A percentile compares a stretch with the other conserved stretches of the same genome.
Conservation (phyloP, 129 eudicot genomes). For the Ambrosia trifida region DNA sequence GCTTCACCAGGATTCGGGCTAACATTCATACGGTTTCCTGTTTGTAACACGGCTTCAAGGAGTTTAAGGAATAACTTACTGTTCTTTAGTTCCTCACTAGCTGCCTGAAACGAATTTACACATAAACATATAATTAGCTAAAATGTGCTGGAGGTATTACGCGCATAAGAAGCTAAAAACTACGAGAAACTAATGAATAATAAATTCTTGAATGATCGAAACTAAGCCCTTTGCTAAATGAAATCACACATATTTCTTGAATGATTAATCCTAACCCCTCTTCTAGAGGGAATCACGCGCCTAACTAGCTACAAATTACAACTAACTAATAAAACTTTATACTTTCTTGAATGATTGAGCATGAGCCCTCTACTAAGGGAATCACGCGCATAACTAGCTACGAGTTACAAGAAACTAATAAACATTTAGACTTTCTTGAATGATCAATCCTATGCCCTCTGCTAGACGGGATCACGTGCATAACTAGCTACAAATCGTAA, state of each 20-base stretch:
- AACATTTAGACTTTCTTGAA: neutral
- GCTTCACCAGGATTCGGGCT: conserved; percentile 96
- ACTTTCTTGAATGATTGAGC: neutral
- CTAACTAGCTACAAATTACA: no score
- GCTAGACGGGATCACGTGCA: conserved; percentile 34
- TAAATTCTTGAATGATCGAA: no score
- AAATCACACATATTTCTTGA: no score
- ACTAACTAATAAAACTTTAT: neutral
- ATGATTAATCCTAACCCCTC: no score
- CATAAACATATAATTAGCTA: no score
- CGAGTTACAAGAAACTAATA: conserved; percentile 3
- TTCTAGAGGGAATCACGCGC: no score
- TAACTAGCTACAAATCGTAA: conserved; percentile 22
- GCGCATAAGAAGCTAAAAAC: no score
- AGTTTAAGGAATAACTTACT: conserved; percentile 87
- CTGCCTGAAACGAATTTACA: conserved; percentile 47
- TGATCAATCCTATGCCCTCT: no score
- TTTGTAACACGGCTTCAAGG: conserved; percentile 85
- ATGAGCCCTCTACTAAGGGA: conserved; percentile 23
- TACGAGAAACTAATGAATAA: no score
- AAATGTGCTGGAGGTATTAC: no score
- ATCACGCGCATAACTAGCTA: conserved; percentile 29
- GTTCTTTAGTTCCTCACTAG: conserved; percentile 76
- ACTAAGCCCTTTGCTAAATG: no score
- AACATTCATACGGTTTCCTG: conserved; percentile 95